phyloP scores from a whole-genome alignment of 441 rosid genomes.

The Jatropha multifida region DNA sequence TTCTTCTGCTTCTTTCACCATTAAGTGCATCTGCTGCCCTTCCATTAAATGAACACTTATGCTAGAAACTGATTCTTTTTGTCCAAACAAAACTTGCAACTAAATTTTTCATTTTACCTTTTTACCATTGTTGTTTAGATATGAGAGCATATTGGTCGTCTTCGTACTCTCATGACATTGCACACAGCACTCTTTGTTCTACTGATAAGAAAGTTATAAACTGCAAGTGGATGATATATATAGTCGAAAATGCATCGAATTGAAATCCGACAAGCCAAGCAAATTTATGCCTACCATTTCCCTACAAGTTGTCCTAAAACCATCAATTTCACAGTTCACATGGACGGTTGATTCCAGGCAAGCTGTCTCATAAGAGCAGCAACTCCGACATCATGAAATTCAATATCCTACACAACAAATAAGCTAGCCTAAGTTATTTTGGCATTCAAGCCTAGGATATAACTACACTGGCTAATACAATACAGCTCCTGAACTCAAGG shows the following conservation, averaged over 20 bases:
- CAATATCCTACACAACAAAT: background rate
- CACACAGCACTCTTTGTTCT: background rate
- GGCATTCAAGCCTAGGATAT: background rate
- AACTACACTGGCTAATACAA: background rate
- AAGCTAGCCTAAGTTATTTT: background rate
- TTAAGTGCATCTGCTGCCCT: too few relatives aligned
- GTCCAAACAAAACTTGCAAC: too few relatives aligned
- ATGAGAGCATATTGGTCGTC: too few relatives aligned
- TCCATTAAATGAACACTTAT: too few relatives aligned
- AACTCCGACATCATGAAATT: constrained; percentile 2
- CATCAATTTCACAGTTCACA: background rate
- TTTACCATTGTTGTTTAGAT: too few relatives aligned
- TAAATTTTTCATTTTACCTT: too few relatives aligned
- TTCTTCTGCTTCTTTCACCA: background rate
- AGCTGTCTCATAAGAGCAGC: constrained; percentile 7
- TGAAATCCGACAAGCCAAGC: constrained; percentile 1
- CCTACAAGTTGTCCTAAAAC: constrained; percentile 3
- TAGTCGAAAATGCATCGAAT: background rate
- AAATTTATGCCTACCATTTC: background rate
- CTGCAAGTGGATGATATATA: too few relatives aligned
- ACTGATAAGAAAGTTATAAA: too few relatives aligned
- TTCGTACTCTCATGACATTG: background rate
- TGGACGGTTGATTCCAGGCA: background rate
- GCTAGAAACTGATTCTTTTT: too few relatives aligned
- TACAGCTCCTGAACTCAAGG: background rate